A percentile compares a stretch with the other conserved stretches of the same genome.
These are phyloP conservation scores for Colletotrichum sp. DNA, from an alignment of 2,329 filamentous ascomycete genomes.

Conservation along the genomic window DNA sequence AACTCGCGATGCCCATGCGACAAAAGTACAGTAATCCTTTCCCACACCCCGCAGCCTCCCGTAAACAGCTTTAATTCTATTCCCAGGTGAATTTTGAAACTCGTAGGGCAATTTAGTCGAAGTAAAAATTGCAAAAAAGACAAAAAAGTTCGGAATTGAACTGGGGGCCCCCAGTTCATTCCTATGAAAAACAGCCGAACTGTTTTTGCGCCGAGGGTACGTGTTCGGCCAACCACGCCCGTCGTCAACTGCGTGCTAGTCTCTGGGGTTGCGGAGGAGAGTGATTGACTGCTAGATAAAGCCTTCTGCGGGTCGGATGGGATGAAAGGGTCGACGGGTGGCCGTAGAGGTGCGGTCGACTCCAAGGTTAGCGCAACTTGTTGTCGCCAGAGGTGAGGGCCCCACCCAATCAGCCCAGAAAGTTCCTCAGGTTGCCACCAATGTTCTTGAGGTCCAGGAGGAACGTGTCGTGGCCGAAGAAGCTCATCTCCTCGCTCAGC, in stretches of 20 bases:
- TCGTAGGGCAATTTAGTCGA: fast-evolving
- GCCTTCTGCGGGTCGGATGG: background rate
- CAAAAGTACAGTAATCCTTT: background rate
- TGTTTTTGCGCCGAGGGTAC: background rate
- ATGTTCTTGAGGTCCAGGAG: constrained; percentile 91
- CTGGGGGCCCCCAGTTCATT: background rate
- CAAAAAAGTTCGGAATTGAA: background rate
- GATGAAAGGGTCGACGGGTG: background rate
- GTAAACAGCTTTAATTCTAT: background rate
- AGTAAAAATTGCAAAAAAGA: background rate
- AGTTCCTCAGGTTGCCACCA: constrained; percentile 80
- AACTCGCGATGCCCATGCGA: background rate
- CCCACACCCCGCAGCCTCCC: background rate
- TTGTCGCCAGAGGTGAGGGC: background rate
- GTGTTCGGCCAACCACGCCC: background rate
- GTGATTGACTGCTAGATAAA: background rate
- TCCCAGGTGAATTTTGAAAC: fast-evolving
- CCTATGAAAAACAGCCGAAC: background rate
- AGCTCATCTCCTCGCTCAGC: constrained; percentile 88
- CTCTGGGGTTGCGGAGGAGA: background rate
- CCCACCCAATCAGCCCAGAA: constrained; percentile 61
- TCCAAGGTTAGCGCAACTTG: background rate
- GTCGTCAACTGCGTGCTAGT: background rate
- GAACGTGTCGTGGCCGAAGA: constrained; percentile 98
- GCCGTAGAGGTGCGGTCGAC: background rate